A percentile compares a stretch with the other conserved stretches of the same genome.
Conservation (phyloP, 805 yeast genomes). For the Saccharomyces eubayanus region DNA sequence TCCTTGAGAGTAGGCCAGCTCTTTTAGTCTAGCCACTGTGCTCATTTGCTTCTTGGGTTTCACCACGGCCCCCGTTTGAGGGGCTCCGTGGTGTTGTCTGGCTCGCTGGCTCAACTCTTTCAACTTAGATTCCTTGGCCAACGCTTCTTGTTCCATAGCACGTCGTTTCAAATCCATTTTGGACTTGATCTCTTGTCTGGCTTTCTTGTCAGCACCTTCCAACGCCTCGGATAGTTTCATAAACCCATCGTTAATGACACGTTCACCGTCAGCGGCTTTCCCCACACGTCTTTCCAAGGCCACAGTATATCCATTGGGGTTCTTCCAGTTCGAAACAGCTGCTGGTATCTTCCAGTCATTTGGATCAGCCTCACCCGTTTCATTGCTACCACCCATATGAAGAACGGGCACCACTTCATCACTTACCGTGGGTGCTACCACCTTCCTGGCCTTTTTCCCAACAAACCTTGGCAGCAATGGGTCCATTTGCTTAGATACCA, state of each 20-base stretch:
- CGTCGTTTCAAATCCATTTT: slow-evolving; percentile 43
- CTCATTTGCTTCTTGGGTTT: slow-evolving; percentile 32
- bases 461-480: slow-evolving; percentile 70
- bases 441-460: slow-evolving; percentile 56
- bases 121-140: slow-evolving; percentile 44
- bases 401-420: slow-evolving; percentile 63
- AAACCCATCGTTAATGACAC: slow-evolving; percentile 48
- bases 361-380: slow-evolving; percentile 27
- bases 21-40: slow-evolving; percentile 36
- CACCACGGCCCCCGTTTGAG: neutral
- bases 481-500: slow-evolving; percentile 37
- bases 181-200: slow-evolving; percentile 46
- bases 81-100: slow-evolving; percentile 3
- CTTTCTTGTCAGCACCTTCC: slow-evolving; percentile 54
- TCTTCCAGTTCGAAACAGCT: slow-evolving; percentile 91
- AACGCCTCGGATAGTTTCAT: slow-evolving; percentile 62
- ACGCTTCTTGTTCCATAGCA: slow-evolving; percentile 42
- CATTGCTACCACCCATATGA: slow-evolving; percentile 43
- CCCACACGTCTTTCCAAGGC: slow-evolving; percentile 65
- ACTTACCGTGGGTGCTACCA: slow-evolving; percentile 49
- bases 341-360: slow-evolving; percentile 76
- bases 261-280: slow-evolving; percentile 28
- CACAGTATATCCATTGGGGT: slow-evolving; percentile 81
- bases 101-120: slow-evolving; percentile 16
- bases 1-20: slow-evolving; percentile 37